A percentile compares a stretch with the other conserved stretches of the same genome.
phyloP scores from a whole-genome alignment of 257 asterid genomes.

The Solanum clarkiae region DNA sequence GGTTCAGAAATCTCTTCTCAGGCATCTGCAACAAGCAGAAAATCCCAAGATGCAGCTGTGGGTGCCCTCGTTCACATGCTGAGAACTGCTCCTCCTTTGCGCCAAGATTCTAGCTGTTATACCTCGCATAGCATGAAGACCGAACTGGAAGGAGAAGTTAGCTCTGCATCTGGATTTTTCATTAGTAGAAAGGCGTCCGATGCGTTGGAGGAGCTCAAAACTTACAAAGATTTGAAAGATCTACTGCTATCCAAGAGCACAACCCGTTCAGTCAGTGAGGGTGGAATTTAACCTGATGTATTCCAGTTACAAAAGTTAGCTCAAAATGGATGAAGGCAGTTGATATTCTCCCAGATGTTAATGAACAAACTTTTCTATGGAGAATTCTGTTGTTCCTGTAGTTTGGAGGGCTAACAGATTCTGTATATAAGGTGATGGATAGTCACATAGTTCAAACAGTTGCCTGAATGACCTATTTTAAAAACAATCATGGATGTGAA shows the following conservation, averaged over 20 bases:
- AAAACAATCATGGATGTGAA: background rate
- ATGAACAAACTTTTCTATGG: background rate
- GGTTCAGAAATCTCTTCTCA: conserved; percentile 49
- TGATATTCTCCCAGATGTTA: background rate
- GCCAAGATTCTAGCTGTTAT: conserved; percentile 46
- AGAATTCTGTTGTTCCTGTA: background rate
- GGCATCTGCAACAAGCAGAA: conserved; percentile 33
- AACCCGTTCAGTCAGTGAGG: conserved; percentile 15
- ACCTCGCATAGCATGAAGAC: conserved; percentile 24
- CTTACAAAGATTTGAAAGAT: conserved; percentile 61
- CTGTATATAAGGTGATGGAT: background rate
- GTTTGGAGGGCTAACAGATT: background rate
- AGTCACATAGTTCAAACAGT: background rate
- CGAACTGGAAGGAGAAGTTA: conserved; percentile 28
- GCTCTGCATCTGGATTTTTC: conserved; percentile 44
- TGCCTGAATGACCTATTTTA: background rate
- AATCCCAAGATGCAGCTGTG: conserved; percentile 80
- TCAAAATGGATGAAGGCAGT: background rate
- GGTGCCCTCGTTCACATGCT: conserved; percentile 92
- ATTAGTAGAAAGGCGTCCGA: conserved; percentile 62
- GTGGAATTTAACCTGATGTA: conserved; percentile 4
- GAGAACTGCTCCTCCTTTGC: conserved; percentile 75
- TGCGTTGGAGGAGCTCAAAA: conserved; percentile 83
- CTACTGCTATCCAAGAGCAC: conserved; percentile 62
- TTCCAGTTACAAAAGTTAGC: background rate